These are phyloP conservation scores for Helotiales sp. DNA, from an alignment of 2,329 filamentous ascomycete genomes.

Conservation along the genomic window DNA sequence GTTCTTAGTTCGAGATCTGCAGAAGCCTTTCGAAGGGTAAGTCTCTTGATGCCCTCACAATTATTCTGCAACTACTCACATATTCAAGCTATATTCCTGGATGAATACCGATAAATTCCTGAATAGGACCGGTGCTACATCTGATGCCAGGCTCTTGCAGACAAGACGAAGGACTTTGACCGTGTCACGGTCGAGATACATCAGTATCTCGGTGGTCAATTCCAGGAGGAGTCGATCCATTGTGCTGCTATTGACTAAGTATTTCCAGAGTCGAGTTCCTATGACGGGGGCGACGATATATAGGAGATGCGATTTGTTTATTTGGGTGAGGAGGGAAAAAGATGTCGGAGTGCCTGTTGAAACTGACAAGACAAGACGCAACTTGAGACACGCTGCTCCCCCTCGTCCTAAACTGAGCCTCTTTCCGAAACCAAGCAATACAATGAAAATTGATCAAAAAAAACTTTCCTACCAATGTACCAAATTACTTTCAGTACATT, in stretches of 20 bases:
- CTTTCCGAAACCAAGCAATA: too few species aligned
- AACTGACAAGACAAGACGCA: too few species aligned
- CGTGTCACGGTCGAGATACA: not conserved
- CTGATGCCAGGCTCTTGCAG: not conserved
- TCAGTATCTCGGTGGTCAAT: constrained; percentile 4
- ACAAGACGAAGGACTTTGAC: constrained; percentile 1
- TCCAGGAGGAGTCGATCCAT: constrained; percentile 5
- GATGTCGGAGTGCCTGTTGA: too few species aligned
- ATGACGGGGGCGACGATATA: not conserved
- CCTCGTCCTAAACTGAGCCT: too few species aligned
- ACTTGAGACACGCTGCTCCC: too few species aligned
- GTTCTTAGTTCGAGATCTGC: not conserved
- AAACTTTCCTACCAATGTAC: too few species aligned
- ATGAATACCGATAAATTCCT: constrained; percentile 1
- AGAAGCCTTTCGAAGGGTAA: not conserved
- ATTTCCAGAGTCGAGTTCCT: not conserved
- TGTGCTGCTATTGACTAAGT: not conserved
- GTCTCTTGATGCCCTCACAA: not conserved
- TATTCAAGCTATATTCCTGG: not conserved
- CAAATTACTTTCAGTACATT: too few species aligned
- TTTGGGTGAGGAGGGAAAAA: not conserved
- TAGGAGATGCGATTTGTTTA: not conserved
- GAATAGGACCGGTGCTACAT: not conserved
- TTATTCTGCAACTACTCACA: not conserved
- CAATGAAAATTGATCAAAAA: too few species aligned